A percentile compares a stretch with the other conserved stretches of the same genome.
phyloP scores from a whole-genome alignment of 108 stramenopile species.

The Fistulifera solaris region DNA sequence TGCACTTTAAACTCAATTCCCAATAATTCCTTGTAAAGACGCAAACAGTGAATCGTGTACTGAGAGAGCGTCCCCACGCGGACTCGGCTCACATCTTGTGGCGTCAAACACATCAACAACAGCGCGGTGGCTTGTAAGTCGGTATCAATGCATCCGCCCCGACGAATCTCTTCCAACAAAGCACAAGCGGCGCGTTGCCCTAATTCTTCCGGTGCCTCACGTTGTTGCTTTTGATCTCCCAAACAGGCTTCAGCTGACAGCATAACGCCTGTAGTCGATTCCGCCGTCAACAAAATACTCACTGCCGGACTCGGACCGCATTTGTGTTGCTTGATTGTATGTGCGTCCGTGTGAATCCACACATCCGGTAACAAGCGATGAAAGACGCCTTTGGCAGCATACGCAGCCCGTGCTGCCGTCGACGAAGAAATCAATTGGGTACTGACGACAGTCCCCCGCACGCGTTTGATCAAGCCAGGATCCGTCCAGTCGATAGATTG shows the following conservation, averaged over 20 bases:
- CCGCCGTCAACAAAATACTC: slow-evolving; percentile 68
- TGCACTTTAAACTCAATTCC: slow-evolving; percentile 82
- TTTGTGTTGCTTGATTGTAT: slow-evolving; percentile 51
- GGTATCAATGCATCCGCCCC: slow-evolving; percentile 94
- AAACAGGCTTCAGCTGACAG: slow-evolving; percentile 77
- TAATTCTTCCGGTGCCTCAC: slow-evolving; percentile 88
- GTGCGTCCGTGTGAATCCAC: slow-evolving; percentile 92
- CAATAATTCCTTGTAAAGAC: slow-evolving; percentile 72
- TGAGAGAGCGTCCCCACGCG: slow-evolving; percentile 69
- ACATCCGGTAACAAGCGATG: slow-evolving; percentile 88
- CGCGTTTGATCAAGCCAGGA: slow-evolving; percentile 89
- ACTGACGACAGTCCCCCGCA: slow-evolving; percentile 89
- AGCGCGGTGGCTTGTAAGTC: slow-evolving; percentile 77
- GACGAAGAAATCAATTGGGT: slow-evolving; percentile 87
- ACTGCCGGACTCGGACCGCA: slow-evolving; percentile 84
- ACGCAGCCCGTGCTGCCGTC: slow-evolving; percentile 87
- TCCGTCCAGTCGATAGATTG: slow-evolving; percentile 77
- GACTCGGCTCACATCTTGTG: slow-evolving; percentile 91
- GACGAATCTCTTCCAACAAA: slow-evolving; percentile 84
- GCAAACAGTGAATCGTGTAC: slow-evolving; percentile 71
- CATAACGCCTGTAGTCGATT: slow-evolving; percentile 83
- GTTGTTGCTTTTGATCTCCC: slow-evolving; percentile 32
- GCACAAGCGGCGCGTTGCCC: slow-evolving; percentile 75
- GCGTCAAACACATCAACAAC: slow-evolving; percentile 91
- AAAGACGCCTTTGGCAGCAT: slow-evolving; percentile 86